Evolutionary conservation across 1,139 yeast species (phyloP).

Genomic region (Taiozyma onychis): DNA sequence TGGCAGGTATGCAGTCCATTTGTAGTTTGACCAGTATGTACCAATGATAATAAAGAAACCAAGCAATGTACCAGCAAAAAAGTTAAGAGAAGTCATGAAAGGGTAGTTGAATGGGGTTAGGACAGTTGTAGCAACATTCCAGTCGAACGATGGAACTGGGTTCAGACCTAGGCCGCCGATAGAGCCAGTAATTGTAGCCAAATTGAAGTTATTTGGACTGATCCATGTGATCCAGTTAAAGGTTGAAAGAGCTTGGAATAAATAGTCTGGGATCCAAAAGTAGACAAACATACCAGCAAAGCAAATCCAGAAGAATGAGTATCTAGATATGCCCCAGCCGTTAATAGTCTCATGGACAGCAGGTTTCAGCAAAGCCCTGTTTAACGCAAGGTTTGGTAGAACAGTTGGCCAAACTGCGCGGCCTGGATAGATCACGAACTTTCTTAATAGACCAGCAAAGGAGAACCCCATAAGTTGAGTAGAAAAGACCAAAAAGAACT

Average conservation of each 20-base stretch:
- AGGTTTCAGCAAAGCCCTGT: slow-evolving; percentile 42
- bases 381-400: slow-evolving; percentile 51
- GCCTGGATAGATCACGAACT: slow-evolving; percentile 51
- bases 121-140: slow-evolving; percentile 32
- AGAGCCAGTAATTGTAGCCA: slow-evolving; percentile 52
- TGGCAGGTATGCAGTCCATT: slow-evolving; percentile 49
- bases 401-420: slow-evolving; percentile 53
- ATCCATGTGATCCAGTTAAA: slow-evolving; percentile 69
- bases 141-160: slow-evolving; percentile 51
- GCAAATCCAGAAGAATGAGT: slow-evolving; percentile 37
- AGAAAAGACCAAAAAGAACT: slow-evolving; percentile 42
- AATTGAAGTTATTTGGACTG: slow-evolving; percentile 44
- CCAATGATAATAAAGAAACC: slow-evolving; percentile 39
- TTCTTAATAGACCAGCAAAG: slow-evolving; percentile 55
- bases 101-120: slow-evolving; percentile 64
- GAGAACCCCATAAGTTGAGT: slow-evolving; percentile 61
- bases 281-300: slow-evolving; percentile 38
- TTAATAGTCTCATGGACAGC: slow-evolving; percentile 38
- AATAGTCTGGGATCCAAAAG: slow-evolving; percentile 52
- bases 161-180: slow-evolving; percentile 48
- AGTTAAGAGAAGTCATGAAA: slow-evolving; percentile 48
- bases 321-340: slow-evolving; percentile 49
- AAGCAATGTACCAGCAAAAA: slow-evolving; percentile 39
- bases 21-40: slow-evolving; percentile 45
- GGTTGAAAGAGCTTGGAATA: slow-evolving; percentile 43